Evolutionary conservation across 805 yeast species (phyloP).

Genomic region (Metschnikowia peoriensis): DNA sequence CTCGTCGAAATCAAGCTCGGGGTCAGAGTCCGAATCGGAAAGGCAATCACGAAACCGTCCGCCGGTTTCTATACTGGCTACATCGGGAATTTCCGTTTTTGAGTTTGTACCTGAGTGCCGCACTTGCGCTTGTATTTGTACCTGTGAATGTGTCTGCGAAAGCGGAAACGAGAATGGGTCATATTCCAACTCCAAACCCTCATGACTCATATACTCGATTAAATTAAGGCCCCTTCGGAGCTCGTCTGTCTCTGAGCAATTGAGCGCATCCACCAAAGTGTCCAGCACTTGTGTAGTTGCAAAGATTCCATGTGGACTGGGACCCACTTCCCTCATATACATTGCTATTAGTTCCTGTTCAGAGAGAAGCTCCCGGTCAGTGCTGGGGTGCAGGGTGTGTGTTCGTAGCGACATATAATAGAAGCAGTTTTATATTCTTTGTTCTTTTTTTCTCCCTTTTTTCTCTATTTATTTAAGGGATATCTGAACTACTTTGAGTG

Average conservation of each 20-base stretch:
- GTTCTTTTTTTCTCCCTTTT: neutral
- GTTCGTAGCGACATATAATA: constrained; percentile 5
- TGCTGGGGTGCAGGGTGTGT: neutral
- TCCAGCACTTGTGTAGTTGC: constrained; percentile 10
- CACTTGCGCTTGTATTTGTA: neutral
- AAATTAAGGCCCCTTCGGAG: constrained; percentile 4
- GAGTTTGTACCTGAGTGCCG: neutral
- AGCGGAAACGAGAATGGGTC: neutral
- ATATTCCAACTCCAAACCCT: constrained; percentile 4
- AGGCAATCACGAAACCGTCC: neutral
- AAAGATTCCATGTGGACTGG: neutral
- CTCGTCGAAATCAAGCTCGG: constrained; percentile 21
- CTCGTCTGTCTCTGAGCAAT: neutral
- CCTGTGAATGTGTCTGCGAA: no score
- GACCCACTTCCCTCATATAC: constrained; percentile 6
- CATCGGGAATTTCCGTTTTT: neutral
- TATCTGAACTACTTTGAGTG: no score
- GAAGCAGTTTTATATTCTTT: no score
- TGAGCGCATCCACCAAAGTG: constrained; percentile 1
- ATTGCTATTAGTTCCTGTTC: constrained; percentile 7
- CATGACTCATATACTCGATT: constrained; percentile 8
- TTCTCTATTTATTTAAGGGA: neutral
- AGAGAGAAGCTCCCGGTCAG: neutral
- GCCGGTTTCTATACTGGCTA: constrained; percentile 6
- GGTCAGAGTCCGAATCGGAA: neutral